These are phyloP conservation scores for Cladorrhinum sp. DNA, from an alignment of 2,329 filamentous ascomycete species.

Conservation along the genomic window DNA sequence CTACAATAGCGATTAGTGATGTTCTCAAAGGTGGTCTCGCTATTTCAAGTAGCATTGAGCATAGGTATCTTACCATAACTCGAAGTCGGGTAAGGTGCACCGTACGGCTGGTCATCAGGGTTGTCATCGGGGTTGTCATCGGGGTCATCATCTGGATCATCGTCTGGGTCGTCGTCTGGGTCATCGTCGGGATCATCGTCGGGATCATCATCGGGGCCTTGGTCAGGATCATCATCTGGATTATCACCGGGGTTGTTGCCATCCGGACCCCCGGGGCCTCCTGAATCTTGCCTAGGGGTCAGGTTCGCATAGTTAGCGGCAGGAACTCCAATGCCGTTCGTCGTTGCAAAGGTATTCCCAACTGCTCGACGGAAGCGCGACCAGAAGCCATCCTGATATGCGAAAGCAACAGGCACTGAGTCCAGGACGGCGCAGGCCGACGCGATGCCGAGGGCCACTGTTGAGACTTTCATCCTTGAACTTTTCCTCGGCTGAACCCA, in stretches of 20 bases:
- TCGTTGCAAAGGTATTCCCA: conserved; percentile 4
- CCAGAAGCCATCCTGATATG: conserved; percentile 22
- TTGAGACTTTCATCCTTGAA: conserved; percentile 37
- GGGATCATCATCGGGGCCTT: background rate
- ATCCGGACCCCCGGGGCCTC: background rate
- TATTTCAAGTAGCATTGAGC: background rate
- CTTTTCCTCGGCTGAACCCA: background rate
- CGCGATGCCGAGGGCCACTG: conserved; percentile 33
- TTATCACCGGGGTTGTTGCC: background rate
- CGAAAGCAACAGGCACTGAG: conserved; percentile 22
- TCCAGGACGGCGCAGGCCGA: conserved; percentile 33
- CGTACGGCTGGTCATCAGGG: background rate
- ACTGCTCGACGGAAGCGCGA: conserved; percentile 21
- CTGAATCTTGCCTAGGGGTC: conserved; percentile 1
- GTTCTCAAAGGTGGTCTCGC: background rate
- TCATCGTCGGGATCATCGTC: background rate
- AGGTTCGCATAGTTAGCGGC: background rate
- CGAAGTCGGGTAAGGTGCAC: background rate
- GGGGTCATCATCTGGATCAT: background rate
- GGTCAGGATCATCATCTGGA: background rate
- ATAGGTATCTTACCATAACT: background rate
- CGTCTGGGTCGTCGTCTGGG: background rate
- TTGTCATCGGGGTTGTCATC: background rate
- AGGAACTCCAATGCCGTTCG: background rate
- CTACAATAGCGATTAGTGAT: background rate